Conservation (phyloP, 331 rosid genomes). For the Dryas integrifolia region DNA sequence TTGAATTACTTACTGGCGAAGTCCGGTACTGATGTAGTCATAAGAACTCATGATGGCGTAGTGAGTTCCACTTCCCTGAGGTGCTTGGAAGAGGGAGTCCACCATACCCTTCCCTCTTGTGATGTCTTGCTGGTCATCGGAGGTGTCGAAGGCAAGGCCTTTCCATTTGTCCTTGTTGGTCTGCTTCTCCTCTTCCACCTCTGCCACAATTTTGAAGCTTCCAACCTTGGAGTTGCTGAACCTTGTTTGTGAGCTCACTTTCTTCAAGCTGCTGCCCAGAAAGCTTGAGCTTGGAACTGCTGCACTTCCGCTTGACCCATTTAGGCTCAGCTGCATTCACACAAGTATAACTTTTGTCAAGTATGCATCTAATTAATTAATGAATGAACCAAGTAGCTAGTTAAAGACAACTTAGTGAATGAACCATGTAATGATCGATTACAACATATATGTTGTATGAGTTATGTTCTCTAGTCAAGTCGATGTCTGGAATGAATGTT, state of each 20-base stretch:
- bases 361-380: neutral
- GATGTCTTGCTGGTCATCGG: constrained; percentile 97
- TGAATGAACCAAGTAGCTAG: too few species aligned
- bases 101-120: constrained; percentile 97
- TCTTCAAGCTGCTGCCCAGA: constrained; percentile 81
- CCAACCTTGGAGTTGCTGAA: constrained; percentile 42
- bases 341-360: neutral
- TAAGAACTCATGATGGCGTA: constrained; percentile 80
- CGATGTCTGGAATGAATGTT: too few species aligned
- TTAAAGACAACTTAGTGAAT: too few species aligned
- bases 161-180: constrained; percentile 64
- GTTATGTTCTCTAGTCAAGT: too few species aligned
- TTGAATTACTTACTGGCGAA: constrained; percentile 49
- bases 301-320: constrained; percentile 53
- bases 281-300: constrained; percentile 64
- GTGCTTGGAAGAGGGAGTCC: constrained; percentile 88
- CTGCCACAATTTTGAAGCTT: constrained; percentile 55
- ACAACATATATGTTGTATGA: too few species aligned
- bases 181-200: constrained; percentile 47
- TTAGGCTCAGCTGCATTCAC: constrained; percentile 59
- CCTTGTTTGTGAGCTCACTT: constrained; percentile 41
- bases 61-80: constrained; percentile 62
- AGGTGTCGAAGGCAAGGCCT: constrained; percentile 65
- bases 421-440: too few species aligned
- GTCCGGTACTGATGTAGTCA: constrained; percentile 80